Percentiles rank a stretch among this genome's conserved stretches.
Conservation (phyloP, 805 yeast genomes). For the Yarrowia phangngaensis region DNA sequence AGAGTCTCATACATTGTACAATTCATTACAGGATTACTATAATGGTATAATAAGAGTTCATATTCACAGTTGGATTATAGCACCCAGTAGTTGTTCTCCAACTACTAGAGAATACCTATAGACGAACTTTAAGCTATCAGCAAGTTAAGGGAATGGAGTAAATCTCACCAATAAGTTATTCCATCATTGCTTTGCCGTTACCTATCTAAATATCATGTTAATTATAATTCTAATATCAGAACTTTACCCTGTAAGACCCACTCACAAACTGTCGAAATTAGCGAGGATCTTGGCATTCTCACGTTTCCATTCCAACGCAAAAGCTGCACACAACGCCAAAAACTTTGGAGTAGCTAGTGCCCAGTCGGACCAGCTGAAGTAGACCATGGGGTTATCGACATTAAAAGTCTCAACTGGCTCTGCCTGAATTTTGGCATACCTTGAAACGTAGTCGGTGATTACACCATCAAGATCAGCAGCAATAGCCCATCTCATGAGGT, state of each 20-base stretch:
- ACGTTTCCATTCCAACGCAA: slow-evolving; percentile 17
- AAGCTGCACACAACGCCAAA: background rate
- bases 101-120: no score
- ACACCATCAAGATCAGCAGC: slow-evolving; percentile 42
- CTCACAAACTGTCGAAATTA: slow-evolving; percentile 3
- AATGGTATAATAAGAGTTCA: no score
- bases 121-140: no score
- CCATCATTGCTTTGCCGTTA: no score
- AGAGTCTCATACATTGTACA: no score
- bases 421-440: slow-evolving; percentile 7
- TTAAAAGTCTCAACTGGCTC: slow-evolving; percentile 22
- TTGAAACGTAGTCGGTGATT: slow-evolving; percentile 41
- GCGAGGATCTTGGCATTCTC: slow-evolving; percentile 15
- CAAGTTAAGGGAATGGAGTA: no score
- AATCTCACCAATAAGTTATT: no score
- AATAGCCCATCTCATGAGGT: slow-evolving; percentile 42
- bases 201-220: no score
- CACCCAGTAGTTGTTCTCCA: no score
- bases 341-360: slow-evolving; percentile 8
- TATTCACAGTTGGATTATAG: no score
- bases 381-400: slow-evolving; percentile 22
- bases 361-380: slow-evolving; percentile 24
- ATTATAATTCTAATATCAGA: no score
- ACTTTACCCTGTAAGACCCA: background rate
- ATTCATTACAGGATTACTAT: no score